These are phyloP conservation scores for Dentipellis fragilis DNA, from an alignment of 768 basidiomycete genomes.

Conservation along the genomic window DNA sequence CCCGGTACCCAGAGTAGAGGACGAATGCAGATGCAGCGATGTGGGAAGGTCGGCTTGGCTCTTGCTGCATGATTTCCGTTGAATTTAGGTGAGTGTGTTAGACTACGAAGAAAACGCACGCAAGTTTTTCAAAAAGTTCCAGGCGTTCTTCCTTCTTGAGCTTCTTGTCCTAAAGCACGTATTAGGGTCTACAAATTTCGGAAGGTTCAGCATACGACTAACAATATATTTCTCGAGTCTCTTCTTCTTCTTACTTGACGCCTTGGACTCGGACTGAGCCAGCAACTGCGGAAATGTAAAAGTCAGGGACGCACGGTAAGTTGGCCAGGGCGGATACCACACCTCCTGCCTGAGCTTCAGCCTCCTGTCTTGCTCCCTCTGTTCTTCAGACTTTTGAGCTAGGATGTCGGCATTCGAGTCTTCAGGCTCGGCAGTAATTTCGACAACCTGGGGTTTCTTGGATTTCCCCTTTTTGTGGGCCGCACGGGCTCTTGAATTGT, in stretches of 20 bases:
- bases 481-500: constrained; percentile 62
- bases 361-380: constrained; percentile 19
- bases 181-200: not conserved
- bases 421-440: not conserved
- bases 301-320: not conserved
- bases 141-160: constrained; percentile 82
- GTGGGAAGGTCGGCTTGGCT: constrained; percentile 60
- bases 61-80: constrained; percentile 28
- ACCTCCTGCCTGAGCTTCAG: constrained; percentile 22
- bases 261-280: constrained; percentile 19
- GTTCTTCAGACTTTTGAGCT: constrained; percentile 17
- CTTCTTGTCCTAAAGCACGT: constrained; percentile 64
- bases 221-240: constrained; percentile 43
- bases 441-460: not conserved
- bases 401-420: constrained; percentile 18
- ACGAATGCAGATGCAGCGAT: constrained; percentile 58
- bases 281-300: constrained; percentile 4
- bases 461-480: constrained; percentile 55
- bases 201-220: constrained; percentile 8
- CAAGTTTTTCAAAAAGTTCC: constrained; percentile 68
- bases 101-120: constrained; percentile 38
- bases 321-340: not conserved
- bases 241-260: constrained; percentile 39
- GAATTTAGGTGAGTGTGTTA: not conserved
- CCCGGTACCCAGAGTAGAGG: constrained; percentile 77